Base-by-base conservation (phyloP, 2,329 filamentous ascomycete genomes). In the Aurifilum marmelostoma region DNA sequence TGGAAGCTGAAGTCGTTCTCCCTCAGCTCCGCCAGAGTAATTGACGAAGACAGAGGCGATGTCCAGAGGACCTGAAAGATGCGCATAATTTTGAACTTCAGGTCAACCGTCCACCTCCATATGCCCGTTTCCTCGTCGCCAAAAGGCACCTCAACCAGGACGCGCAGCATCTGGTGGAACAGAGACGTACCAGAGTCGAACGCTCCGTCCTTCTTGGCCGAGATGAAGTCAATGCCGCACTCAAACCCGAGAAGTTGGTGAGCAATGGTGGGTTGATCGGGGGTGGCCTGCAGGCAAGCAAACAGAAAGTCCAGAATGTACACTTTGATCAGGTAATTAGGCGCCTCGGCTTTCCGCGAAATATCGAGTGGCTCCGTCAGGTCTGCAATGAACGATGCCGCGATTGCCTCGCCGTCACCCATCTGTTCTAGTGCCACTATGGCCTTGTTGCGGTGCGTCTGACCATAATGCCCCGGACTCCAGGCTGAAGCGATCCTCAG, bases 241-340 rank as follows among this genome's bases (percentile, higher is more conserved):
- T 87, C 87, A 78, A 99, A 97, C 0, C 96, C 96, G 6, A 99
- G 88, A 1, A 99, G 83, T 60, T 97, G 85, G 78, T 99, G 97
- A 0, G 95, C 96, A 73, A 99, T 90, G 1, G 91, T 97, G 5
- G 96, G 94, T 73, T 90, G 88, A 74, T 91, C 87, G 1, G 92
- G 90, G 34, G 90, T 91, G 43, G 91, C 89, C 66, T 87, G 86
- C 2, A 99, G 84, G 76, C 93, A 97, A 67, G 89, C 88, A 73
- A 92, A 91, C 50, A 99, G 82, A 75, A 99, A 95, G 72, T 95
- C 91, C 7, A 99, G 85, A 29, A 98, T 90, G 70, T 91, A 91
- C 66, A 92, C 84, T 79, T 97, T 97, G 76, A 94, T 92, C 69
- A 91, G 82, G 78, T 96, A 97, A 69, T 89, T 89, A 0, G 92